Conservation (phyloP, 2,329 filamentous ascomycete genomes). For the Trichoderma atrobrunneum region DNA sequence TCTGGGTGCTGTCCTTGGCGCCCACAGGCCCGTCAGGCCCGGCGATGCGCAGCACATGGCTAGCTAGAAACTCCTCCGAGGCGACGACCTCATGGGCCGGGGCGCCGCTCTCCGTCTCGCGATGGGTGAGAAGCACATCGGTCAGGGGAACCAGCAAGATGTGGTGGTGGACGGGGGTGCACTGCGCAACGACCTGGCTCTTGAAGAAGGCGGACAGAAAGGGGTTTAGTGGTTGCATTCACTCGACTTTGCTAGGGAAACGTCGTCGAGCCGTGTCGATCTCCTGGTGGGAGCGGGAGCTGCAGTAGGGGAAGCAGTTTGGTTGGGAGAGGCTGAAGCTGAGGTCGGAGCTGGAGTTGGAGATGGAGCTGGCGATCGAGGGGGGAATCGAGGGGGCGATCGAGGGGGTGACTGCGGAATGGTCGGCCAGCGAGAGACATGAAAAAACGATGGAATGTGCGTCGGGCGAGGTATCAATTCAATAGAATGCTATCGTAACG, state of each 20-base stretch:
- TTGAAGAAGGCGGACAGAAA: conserved; percentile 98
- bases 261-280: conserved; percentile 28
- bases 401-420: conserved; percentile 12
- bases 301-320: background rate
- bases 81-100: conserved; percentile 76
- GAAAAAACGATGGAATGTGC: background rate
- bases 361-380: background rate
- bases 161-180: conserved; percentile 85
- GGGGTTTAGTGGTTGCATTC: conserved; percentile 97
- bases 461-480: background rate
- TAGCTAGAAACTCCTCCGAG: conserved; percentile 92
- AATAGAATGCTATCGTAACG: background rate
- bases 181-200: conserved; percentile 88
- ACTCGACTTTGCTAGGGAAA: conserved; percentile 36
- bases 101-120: conserved; percentile 80
- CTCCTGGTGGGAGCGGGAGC: conserved; percentile 19
- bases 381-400: background rate
- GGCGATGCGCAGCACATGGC: conserved; percentile 90
- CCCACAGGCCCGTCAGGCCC: conserved; percentile 47
- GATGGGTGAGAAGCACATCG: conserved; percentile 82
- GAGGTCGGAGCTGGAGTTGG: background rate
- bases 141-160: conserved; percentile 91
- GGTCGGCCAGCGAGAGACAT: conserved; percentile 21
- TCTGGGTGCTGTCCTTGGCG: conserved; percentile 57
- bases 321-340: background rate